A percentile compares a stretch with the other conserved stretches of the same genome.
These are phyloP conservation scores for Magnolia sinica DNA, from an alignment of 164 flowering plant genomes.

Conservation along the genomic window DNA sequence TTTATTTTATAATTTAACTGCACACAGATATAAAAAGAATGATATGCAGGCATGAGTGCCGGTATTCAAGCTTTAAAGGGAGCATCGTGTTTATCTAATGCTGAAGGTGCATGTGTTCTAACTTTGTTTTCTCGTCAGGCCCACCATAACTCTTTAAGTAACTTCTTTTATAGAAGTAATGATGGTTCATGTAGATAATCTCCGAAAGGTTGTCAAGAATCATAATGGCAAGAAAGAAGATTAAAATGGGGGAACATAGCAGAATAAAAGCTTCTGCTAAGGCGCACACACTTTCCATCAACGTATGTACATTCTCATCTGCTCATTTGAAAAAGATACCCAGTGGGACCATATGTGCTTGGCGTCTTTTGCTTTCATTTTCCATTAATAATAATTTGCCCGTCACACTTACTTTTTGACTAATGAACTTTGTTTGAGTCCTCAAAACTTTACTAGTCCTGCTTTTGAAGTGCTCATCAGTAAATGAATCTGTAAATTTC, in stretches of 20 bases:
- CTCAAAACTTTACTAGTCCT: neutral
- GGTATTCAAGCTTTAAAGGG: neutral
- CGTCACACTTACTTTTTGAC: neutral
- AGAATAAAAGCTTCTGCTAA: conserved; percentile 3
- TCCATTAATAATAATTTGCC: conserved; percentile 6
- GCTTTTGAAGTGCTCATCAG: conserved; percentile 7
- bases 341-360: neutral
- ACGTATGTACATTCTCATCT: neutral
- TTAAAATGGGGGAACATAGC: neutral
- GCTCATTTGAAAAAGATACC: neutral
- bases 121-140: neutral
- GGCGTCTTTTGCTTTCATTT: conserved; percentile 8
- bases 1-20: neutral
- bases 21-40: neutral
- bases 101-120: neutral
- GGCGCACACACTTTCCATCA: neutral
- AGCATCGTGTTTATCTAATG: neutral
- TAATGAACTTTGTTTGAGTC: conserved; percentile 6
- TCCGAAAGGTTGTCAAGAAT: neutral
- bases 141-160: neutral
- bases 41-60: neutral
- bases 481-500: neutral
- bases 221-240: conserved; percentile 5
- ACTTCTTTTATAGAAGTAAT: neutral
- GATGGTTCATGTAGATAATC: neutral